A percentile compares a stretch with the other conserved stretches of the same genome.
These are phyloP conservation scores for Russula lepida DNA, from an alignment of 768 basidiomycete genomes.

Conservation along the genomic window DNA sequence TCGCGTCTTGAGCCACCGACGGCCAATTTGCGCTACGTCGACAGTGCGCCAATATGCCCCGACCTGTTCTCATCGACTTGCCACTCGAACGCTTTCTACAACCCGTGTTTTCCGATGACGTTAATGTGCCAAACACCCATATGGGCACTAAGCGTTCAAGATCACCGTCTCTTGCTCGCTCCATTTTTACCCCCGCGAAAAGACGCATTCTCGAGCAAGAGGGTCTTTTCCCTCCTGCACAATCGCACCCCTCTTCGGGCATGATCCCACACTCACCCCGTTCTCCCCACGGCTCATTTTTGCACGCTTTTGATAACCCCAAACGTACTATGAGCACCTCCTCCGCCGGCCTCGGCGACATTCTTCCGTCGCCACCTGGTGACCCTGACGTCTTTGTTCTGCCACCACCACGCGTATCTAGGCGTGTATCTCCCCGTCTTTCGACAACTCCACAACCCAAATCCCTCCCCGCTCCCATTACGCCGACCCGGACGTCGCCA, in stretches of 20 bases:
- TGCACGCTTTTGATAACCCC: not conserved
- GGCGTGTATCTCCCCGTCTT: constrained; percentile 11
- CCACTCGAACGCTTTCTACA: constrained; percentile 15
- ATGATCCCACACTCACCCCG: not conserved
- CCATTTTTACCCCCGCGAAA: constrained; percentile 20
- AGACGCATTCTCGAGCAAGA: constrained; percentile 22
- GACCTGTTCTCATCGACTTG: constrained; percentile 15
- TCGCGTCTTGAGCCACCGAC: constrained; percentile 8
- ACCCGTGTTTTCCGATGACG: not conserved
- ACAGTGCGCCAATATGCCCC: constrained; percentile 5
- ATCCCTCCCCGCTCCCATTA: not conserved
- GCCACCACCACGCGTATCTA: constrained; percentile 1
- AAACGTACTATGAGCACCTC: not conserved
- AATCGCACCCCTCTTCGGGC: constrained; percentile 3
- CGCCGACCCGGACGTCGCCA: constrained; percentile 15
- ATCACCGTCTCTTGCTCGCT: constrained; percentile 12
- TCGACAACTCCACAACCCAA: not conserved
- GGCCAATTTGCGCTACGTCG: not conserved
- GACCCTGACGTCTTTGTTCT: not conserved
- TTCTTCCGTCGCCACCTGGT: not conserved
- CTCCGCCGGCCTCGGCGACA: not conserved
- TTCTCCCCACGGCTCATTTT: not conserved
- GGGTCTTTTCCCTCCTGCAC: constrained; percentile 13
- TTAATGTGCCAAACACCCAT: not conserved
- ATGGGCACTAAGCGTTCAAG: constrained; percentile 19